Base-by-base conservation (phyloP, 2,329 filamentous ascomycete genomes). In the Pseudogymnoascus sp. region DNA sequence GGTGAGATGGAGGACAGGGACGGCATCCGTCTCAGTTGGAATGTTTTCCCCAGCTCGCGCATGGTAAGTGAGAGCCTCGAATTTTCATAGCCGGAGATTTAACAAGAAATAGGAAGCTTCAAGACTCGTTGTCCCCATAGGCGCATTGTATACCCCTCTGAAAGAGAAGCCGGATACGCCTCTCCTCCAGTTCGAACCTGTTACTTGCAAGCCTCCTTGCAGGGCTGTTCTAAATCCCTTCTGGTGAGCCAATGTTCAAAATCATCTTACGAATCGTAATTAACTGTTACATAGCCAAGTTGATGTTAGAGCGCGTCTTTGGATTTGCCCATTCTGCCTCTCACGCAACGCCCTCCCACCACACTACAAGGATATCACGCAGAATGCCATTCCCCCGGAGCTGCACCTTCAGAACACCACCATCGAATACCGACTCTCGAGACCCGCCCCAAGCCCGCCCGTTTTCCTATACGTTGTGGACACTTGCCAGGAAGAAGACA, bases 1-100 rank as follows among this genome's bases (percentile, higher is more conserved):
- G 91, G 88, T 72, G 92, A 97, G 75, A 87, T 96, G 63, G 94
- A 99, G 80, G 94, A 99, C 73, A 87, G 90, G 69, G 94, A 99
- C 85, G 94, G 94, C 65, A 86, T 97, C 72, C 87, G 94, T 66
- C 82, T 99, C 68, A 97, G 93, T 78, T 99, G 94, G 94, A 99
- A 99, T 75, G 95, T 95, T 65, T 96, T 99, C 72, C 94, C 94
- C 59, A 97, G 92, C 80, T 93, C 93, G 72, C 91, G 94, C 74
- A 97, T 99, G 92, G 92, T 91, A 70, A 70, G 83, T 78, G 62
- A 65, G 61, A 36, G 45, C 42, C 35, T 59, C 48, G 60, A 62
- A 60, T 62, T 13, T n/a, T 6, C 45, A 27, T 33, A 10, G 31
- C 36, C 10, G 33, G 21, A 63, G 62, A 65, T 67, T 68, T 73